Conservation (phyloP, 257 asterid genomes). For the Gynochthodes officinalis region DNA sequence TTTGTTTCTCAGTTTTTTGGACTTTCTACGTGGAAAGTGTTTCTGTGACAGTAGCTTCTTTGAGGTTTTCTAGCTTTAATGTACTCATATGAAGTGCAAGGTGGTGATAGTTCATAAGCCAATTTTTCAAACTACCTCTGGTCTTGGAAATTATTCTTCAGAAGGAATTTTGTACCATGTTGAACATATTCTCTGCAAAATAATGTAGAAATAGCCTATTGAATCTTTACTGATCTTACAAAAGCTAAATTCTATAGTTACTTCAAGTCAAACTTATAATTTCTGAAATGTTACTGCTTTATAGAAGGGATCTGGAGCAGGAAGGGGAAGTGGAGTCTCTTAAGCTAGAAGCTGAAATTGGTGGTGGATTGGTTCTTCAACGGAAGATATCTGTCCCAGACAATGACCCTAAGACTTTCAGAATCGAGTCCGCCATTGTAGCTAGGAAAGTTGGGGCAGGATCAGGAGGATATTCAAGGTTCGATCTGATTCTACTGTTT, state of each 20-base stretch:
- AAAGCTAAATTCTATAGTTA: background rate
- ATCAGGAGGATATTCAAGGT: slow-evolving; percentile 99
- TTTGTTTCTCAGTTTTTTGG: background rate
- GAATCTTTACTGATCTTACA: background rate
- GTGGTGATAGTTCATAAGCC: background rate
- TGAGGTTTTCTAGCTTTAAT: background rate
- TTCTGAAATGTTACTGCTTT: slow-evolving; percentile 10
- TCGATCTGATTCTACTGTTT: slow-evolving; percentile 13
- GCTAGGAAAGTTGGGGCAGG: slow-evolving; percentile 91
- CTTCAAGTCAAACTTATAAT: background rate
- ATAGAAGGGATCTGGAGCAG: slow-evolving; percentile 72
- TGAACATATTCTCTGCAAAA: background rate
- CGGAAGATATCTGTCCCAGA: slow-evolving; percentile 60
- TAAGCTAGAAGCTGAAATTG: slow-evolving; percentile 77
- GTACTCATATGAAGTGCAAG: background rate
- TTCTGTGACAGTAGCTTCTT: background rate
- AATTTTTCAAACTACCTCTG: background rate
- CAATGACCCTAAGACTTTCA: slow-evolving; percentile 49
- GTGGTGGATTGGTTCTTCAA: slow-evolving; percentile 76
- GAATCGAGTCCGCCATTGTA: slow-evolving; percentile 65
- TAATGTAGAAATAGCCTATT: background rate
- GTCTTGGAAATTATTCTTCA: background rate
- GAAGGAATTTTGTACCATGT: background rate
- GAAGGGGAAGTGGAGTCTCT: slow-evolving; percentile 80
- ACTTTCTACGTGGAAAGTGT: background rate